Evolutionary conservation across 495 filamentous ascomycete genomes (phyloP).

Genomic region (Penicillium paxilli): DNA sequence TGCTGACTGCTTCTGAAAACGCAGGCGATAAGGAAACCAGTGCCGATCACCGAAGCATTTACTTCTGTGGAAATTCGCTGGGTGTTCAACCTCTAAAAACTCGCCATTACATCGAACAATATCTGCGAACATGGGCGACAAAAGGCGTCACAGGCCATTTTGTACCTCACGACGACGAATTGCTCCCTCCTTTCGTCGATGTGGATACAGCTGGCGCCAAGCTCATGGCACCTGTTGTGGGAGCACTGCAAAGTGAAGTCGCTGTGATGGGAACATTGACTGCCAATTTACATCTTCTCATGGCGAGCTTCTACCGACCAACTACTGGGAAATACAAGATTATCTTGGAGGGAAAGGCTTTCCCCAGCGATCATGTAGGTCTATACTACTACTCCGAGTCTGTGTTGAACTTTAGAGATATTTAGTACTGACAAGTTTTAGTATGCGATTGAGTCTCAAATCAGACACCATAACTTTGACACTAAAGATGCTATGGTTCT

Average conservation of each 20-base stretch:
- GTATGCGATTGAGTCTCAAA: slow-evolving; percentile 89
- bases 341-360: slow-evolving; percentile 90
- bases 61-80: slow-evolving; percentile 96
- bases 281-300: slow-evolving; percentile 84
- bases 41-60: slow-evolving; percentile 59
- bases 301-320: slow-evolving; percentile 90
- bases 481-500: slow-evolving; percentile 72
- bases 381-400: not conserved
- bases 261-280: slow-evolving; percentile 94
- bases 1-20: not conserved
- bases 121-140: slow-evolving; percentile 83
- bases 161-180: slow-evolving; percentile 71
- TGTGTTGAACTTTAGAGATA: not conserved
- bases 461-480: slow-evolving; percentile 71
- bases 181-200: slow-evolving; percentile 78
- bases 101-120: slow-evolving; percentile 67
- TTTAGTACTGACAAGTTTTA: slow-evolving; percentile 30
- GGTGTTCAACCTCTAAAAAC: slow-evolving; percentile 83
- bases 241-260: slow-evolving; percentile 77
- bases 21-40: slow-evolving; percentile 37
- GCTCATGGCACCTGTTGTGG: slow-evolving; percentile 80
- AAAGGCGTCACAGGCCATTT: slow-evolving; percentile 97
- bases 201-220: slow-evolving; percentile 71
- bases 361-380: slow-evolving; percentile 86
- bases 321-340: slow-evolving; percentile 77